These are phyloP conservation scores for Diplodia sapinea DNA, from an alignment of 2,329 filamentous ascomycete genomes.

Conservation along the genomic window DNA sequence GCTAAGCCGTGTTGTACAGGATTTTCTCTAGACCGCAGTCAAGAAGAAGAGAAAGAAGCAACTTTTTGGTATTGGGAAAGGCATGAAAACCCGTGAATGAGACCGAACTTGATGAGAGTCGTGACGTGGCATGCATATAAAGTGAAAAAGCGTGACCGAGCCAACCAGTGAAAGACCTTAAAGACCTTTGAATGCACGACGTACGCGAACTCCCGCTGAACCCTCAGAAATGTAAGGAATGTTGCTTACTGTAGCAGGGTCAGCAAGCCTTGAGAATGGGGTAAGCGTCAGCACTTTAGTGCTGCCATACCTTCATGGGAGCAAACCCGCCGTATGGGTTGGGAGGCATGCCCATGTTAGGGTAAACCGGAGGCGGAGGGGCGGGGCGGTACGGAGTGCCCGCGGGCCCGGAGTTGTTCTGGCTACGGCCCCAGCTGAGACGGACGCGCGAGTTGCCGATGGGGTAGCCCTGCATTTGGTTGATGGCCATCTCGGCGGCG, in stretches of 20 bases:
- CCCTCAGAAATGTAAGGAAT: conserved; percentile 35
- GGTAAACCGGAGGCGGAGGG: conserved; percentile 77
- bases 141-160: conserved; percentile 34
- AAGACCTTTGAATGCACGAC: conserved; percentile 33
- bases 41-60: conserved; percentile 31
- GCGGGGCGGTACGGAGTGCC: conserved; percentile 97
- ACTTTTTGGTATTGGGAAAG: conserved; percentile 33
- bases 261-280: conserved; percentile 26
- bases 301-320: conserved; percentile 65
- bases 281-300: conserved; percentile 23
- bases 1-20: conserved; percentile 33
- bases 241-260: conserved; percentile 31
- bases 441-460: conserved; percentile 98
- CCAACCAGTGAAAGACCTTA: conserved; percentile 33
- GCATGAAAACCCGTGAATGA: conserved; percentile 30
- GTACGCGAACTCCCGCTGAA: conserved; percentile 33
- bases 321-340: conserved; percentile 70
- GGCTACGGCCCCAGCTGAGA: conserved; percentile 94
- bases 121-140: conserved; percentile 32
- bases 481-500: conserved; percentile 99
- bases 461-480: conserved; percentile 99
- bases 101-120: conserved; percentile 33
- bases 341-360: conserved; percentile 71
- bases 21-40: conserved; percentile 33
- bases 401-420: conserved; percentile 97